Conservation (phyloP, 2,329 filamentous ascomycete genomes). For the Ambrosiella xylebori region DNA sequence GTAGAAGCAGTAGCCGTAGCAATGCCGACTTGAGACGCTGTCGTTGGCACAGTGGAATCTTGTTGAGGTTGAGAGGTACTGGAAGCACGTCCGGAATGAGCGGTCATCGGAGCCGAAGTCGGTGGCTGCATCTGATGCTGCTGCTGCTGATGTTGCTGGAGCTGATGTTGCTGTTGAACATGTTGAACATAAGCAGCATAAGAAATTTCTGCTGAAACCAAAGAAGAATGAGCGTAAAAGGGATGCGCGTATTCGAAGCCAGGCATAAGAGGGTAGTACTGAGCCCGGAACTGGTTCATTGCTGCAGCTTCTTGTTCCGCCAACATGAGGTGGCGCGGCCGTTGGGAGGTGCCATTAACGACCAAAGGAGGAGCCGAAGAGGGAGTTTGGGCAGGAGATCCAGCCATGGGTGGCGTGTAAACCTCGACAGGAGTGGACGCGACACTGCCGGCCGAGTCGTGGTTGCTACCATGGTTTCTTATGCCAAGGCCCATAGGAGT, state of each 20-base stretch:
- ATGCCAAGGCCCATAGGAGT: neutral
- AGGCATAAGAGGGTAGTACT: too few relatives aligned
- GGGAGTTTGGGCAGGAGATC: neutral
- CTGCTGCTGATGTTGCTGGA: conserved; percentile 2
- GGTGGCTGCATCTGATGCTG: neutral
- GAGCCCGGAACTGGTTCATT: too few relatives aligned
- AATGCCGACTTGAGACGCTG: neutral
- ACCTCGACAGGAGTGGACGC: conserved; percentile 5
- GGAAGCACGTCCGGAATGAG: neutral
- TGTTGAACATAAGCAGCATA: neutral
- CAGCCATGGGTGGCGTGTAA: neutral
- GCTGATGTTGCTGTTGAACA: neutral
- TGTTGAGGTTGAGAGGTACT: neutral
- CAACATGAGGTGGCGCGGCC: neutral
- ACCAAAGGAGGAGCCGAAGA: conserved; percentile 9
- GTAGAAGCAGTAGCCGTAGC: too few relatives aligned
- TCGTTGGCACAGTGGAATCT: neutral
- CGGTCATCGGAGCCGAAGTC: neutral
- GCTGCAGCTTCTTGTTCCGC: neutral
- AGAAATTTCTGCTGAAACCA: too few relatives aligned
- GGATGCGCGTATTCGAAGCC: too few relatives aligned
- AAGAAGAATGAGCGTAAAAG: too few relatives aligned
- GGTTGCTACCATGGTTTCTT: neutral
- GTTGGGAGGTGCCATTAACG: conserved; percentile 8
- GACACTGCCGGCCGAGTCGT: neutral